Conservation (phyloP, 352 stramenopile species). For the Phytophthora hybrid region DNA sequence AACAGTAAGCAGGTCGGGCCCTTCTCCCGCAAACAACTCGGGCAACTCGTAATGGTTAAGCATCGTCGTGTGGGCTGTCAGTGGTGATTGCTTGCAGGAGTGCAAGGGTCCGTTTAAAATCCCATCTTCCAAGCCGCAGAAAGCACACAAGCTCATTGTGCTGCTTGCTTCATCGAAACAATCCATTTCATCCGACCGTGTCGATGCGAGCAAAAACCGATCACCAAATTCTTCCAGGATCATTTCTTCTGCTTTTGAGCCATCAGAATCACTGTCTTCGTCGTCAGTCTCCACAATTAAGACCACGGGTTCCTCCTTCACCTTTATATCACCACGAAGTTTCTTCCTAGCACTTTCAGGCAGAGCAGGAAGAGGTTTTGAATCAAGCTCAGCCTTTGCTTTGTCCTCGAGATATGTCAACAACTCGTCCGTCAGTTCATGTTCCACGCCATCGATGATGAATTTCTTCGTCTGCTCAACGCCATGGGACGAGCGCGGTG, state of each 20-base stretch:
- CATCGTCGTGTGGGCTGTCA: slow-evolving; percentile 48
- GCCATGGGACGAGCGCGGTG: slow-evolving; percentile 50
- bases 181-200: slow-evolving; percentile 2
- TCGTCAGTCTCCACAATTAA: slow-evolving; percentile 29
- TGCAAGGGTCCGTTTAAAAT: slow-evolving; percentile 69
- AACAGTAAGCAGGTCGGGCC: slow-evolving; percentile 35
- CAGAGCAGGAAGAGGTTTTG: slow-evolving; percentile 51
- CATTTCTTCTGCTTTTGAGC: slow-evolving; percentile 54
- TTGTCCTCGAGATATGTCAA: slow-evolving; percentile 75
- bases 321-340: slow-evolving; percentile 22
- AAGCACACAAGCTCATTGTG: slow-evolving; percentile 42
- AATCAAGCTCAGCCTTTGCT: slow-evolving; percentile 67
- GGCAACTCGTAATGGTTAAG: slow-evolving; percentile 67
- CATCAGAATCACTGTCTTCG: slow-evolving; percentile 43
- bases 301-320: slow-evolving; percentile 13
- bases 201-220: slow-evolving; percentile 40
- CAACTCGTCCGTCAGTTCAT: slow-evolving; percentile 76
- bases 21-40: slow-evolving; percentile 44
- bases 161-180: not conserved
- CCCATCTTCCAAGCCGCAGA: slow-evolving; percentile 71
- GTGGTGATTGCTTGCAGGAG: slow-evolving; percentile 59
- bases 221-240: slow-evolving; percentile 72
- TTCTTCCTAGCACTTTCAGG: slow-evolving; percentile 49
- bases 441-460: slow-evolving; percentile 76
- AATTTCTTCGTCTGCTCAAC: slow-evolving; percentile 74